Percentiles rank a stretch among this genome's conserved stretches.
Evolutionary conservation across 2,329 filamentous ascomycete genomes (phyloP).

Genomic region (Talaromyces sp.): DNA sequence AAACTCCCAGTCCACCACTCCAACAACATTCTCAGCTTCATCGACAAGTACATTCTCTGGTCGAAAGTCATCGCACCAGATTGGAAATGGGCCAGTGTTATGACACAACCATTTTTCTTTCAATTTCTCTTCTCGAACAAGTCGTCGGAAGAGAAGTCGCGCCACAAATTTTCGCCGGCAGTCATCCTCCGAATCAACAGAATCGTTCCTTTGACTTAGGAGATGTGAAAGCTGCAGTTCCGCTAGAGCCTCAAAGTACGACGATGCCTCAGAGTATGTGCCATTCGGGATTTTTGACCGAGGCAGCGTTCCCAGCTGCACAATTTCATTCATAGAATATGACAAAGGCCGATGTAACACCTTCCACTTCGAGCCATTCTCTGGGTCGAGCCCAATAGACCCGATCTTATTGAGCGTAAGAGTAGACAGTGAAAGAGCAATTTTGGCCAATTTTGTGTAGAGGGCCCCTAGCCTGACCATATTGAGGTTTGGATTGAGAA

Average conservation of each 20-base stretch:
- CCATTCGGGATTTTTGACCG: conserved; percentile 16
- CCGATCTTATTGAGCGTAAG: conserved; percentile 5
- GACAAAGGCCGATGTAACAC: conserved; percentile 6
- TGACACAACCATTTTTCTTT: conserved; percentile 13
- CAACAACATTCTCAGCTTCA: background rate
- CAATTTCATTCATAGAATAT: conserved; percentile 46
- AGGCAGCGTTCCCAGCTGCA: conserved; percentile 28
- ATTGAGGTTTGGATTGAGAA: conserved; percentile 34
- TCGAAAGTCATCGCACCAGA: background rate
- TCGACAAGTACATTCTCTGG: background rate
- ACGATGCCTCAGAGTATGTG: conserved; percentile 35
- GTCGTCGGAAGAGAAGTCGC: conserved; percentile 22
- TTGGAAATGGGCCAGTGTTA: background rate
- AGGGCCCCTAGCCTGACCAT: conserved; percentile 36
- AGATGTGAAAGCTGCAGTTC: conserved; percentile 48
- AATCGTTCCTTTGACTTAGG: conserved; percentile 43
- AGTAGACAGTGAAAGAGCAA: conserved; percentile 4
- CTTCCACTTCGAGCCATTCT: conserved; percentile 1
- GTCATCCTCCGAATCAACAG: conserved; percentile 30
- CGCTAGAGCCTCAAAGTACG: conserved; percentile 44
- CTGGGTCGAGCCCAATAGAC: background rate
- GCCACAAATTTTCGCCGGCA: conserved; percentile 26
- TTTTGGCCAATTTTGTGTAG: conserved; percentile 7
- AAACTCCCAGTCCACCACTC: background rate
- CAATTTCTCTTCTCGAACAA: conserved; percentile 16